Base-by-base conservation (phyloP, 257 asterid species). In the Solanum sejunctum region DNA sequence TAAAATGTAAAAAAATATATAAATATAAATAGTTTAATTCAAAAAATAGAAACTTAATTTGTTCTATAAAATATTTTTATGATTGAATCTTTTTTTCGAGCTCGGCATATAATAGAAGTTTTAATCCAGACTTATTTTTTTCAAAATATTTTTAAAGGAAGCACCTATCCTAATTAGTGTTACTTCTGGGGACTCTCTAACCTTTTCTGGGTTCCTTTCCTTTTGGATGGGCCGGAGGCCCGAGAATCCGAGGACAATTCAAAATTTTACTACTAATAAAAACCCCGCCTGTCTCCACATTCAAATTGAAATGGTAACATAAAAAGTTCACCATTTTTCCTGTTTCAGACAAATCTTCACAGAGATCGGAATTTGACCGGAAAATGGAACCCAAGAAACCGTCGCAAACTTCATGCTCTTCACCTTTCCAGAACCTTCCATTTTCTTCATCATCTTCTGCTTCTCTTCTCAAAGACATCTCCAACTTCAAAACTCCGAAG, bases 401-500 rank as follows among this genome's bases (percentile, higher is more conserved):
- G 7, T 3, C 69, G 7, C 49, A 7, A 15, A 10, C 63, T 23
- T 79, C 85, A 16, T 70, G 70, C 73, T 79, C 88, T 6, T 89
- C 93, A 81, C 92, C 96, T 55, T 88, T 88, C 81, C 90, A 91
- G 43, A 88, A 88, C 43, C 89, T 86, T 81, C 91, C 79, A 64
- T 58, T 70, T 92, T 70, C 90, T 72, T 71, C 91, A 15, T 84
- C 88, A 41, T 84, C 92, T 78, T 88, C 91, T 12, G 57, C 92
- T 78, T 88, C 91, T 10, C 85, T 94, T 71, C 91, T 94, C 70
- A 87, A 86, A 85, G 98, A 95, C 85, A 86, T 93, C 57, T 94
- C 98, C 10, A 93, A 94, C 84, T 73, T 92, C 87, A 90, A 88
- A 91, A 97, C 98, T 75, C 97, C 99, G 16, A 88, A 85, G 70